A percentile compares a stretch with the other conserved stretches of the same genome.
These are phyloP conservation scores for Pilasporangium apinafurcum DNA, from an alignment of 352 stramenopile species.

Conservation along the genomic window DNA sequence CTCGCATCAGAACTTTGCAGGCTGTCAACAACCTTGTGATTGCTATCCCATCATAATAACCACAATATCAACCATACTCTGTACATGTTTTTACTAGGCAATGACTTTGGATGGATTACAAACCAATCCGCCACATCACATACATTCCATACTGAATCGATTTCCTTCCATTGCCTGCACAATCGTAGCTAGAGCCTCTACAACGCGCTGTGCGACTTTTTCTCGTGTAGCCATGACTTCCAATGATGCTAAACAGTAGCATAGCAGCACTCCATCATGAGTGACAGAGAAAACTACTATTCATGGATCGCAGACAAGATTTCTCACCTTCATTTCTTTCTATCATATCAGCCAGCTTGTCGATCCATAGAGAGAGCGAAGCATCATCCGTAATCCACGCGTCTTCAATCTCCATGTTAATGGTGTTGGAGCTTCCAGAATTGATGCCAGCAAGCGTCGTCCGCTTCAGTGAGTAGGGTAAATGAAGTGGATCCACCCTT, in stretches of 20 bases:
- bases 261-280: not conserved
- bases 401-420: not conserved
- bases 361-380: constrained; percentile 22
- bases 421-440: not conserved
- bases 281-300: too few relatives aligned
- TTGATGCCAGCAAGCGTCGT: too few relatives aligned
- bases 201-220: constrained; percentile 9
- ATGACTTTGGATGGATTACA: not conserved
- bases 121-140: not conserved
- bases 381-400: too few relatives aligned
- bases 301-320: too few relatives aligned
- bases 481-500: not conserved
- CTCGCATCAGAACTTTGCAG: constrained; percentile 62
- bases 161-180: constrained; percentile 1
- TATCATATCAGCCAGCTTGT: constrained; percentile 28
- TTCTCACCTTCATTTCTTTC: constrained; percentile 13
- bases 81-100: not conserved
- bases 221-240: constrained; percentile 8
- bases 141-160: constrained; percentile 14
- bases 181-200: constrained; percentile 4
- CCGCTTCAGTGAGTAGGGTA: too few relatives aligned
- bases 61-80: not conserved
- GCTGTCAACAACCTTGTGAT: constrained; percentile 19
- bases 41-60: constrained; percentile 3
- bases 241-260: constrained; percentile 7